Evolutionary conservation across 2,329 filamentous ascomycete genomes (phyloP), one percentile per base, ranked within the genome.

Genomic region (Trichoderma sp.): DNA sequence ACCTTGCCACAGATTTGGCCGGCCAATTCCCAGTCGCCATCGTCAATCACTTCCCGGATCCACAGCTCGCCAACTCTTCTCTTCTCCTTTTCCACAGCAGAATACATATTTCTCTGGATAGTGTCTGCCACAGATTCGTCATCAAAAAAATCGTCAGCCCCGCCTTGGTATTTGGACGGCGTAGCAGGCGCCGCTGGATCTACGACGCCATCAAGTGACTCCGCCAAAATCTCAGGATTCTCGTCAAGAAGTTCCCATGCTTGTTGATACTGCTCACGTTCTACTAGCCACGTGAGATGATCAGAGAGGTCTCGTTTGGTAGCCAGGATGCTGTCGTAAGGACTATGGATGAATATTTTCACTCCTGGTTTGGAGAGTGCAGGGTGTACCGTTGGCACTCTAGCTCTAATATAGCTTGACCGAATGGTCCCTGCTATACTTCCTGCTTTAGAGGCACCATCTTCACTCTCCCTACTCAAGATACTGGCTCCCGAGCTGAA

Each of bases 311-410:
- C 94, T 73, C 96, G 86, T 77, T 94, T 94, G 2, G 96, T 93
- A 0, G 93, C 93, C 66, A 97, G 83, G n/a, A 98, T 91, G 75
- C 94, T 98, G 79, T 99, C 96, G 76, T 96, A 99, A 0, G 96
- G 96, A 74, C 94, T 97, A 75, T 97, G 94, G 51, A 99, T 93
- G 77, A 97, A 97, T 18, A 99, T 91, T 75, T 98, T 85, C 74
- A 85, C 79, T 1, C 87, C 85, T 61, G 83, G 83, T 75, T 88
- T 85, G 72, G 84, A 74, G 72, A 91, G 78, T 73, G 83, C 83
- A 66, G 86, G 79, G 76, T 90, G 85, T 2, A 85, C 81, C 14
- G 81, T 78, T 46, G 78, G 78, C 3, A 75, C 71, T 4, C 72
- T 69, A 7, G 75, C 68, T 51, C 74, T 76, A 13, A 71, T 71